phyloP scores from a whole-genome alignment of 129 eudicot genomes.

The Flaveria robusta region DNA sequence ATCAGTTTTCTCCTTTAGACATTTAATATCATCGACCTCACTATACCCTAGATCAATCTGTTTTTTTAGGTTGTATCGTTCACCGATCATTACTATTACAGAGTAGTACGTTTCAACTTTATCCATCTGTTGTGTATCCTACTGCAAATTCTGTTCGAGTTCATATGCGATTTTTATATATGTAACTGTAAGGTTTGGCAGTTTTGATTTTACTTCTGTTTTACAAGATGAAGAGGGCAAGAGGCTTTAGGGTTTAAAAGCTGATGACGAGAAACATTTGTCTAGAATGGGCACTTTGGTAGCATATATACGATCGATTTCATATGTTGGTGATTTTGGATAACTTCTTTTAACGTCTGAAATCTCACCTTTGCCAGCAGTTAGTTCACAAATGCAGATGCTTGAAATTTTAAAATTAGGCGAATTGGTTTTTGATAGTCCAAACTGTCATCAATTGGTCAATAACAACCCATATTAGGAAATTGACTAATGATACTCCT shows the following conservation, averaged over 20 bases:
- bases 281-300: background rate
- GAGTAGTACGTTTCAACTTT: background rate
- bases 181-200: background rate
- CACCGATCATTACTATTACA: too few relatives aligned
- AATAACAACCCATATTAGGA: too few relatives aligned
- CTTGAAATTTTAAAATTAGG: background rate
- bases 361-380: background rate
- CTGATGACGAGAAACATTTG: background rate
- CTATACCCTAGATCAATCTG: too few relatives aligned
- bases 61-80: background rate
- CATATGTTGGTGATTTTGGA: too few relatives aligned
- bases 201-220: background rate
- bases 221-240: background rate
- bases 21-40: too few relatives aligned
- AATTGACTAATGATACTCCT: too few relatives aligned
- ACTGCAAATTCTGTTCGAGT: background rate
- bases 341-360: background rate
- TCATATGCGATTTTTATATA: conserved; percentile 1
- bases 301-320: background rate
- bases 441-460: too few relatives aligned
- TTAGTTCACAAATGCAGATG: background rate
- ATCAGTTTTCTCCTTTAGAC: background rate
- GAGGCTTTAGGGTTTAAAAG: conserved; percentile 21
- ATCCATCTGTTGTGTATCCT: background rate
- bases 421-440: too few relatives aligned